These are phyloP conservation scores for Paxillus rubicundulus DNA, from an alignment of 768 basidiomycete species.

Conservation along the genomic window DNA sequence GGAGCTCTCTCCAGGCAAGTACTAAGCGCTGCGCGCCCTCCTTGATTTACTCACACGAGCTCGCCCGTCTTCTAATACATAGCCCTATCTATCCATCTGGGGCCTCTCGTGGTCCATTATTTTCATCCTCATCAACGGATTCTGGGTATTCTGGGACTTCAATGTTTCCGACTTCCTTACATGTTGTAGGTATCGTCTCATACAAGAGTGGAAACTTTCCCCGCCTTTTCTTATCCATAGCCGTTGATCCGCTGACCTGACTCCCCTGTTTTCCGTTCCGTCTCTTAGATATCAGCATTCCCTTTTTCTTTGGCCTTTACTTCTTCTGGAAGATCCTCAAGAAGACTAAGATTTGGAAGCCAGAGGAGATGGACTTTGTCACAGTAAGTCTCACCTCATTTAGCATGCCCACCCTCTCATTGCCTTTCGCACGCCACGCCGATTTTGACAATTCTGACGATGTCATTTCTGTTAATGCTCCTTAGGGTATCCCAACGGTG, in stretches of 20 bases:
- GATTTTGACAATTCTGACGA: too few species aligned
- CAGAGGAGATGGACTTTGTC: conserved; percentile 67
- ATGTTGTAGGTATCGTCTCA: conserved; percentile 35
- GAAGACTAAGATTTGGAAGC: conserved; percentile 42
- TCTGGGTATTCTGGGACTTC: conserved; percentile 61
- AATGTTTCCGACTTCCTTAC: conserved; percentile 51
- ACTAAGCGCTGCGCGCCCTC: neutral
- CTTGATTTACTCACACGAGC: conserved; percentile 11
- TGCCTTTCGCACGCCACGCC: neutral
- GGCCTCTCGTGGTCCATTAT: conserved; percentile 60
- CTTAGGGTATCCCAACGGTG: conserved; percentile 58
- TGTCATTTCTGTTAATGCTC: neutral
- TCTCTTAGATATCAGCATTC: conserved; percentile 33
- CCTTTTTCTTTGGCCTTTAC: conserved; percentile 18
- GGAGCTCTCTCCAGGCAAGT: conserved; percentile 45
- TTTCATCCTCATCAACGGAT: conserved; percentile 58
- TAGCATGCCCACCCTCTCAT: too few species aligned
- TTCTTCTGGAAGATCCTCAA: conserved; percentile 21
- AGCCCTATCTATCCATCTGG: conserved; percentile 64
- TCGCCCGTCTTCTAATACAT: conserved; percentile 5
- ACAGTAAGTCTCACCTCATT: conserved; percentile 41
- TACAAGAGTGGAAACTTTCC: too few species aligned
- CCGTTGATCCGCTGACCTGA: neutral
- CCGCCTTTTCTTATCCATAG: neutral
- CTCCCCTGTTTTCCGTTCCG: neutral